A percentile compares a stretch with the other conserved stretches of the same genome.
These are phyloP conservation scores for Aspergillus arachidicola DNA, from an alignment of 2,329 filamentous ascomycete species.

Conservation along the genomic window DNA sequence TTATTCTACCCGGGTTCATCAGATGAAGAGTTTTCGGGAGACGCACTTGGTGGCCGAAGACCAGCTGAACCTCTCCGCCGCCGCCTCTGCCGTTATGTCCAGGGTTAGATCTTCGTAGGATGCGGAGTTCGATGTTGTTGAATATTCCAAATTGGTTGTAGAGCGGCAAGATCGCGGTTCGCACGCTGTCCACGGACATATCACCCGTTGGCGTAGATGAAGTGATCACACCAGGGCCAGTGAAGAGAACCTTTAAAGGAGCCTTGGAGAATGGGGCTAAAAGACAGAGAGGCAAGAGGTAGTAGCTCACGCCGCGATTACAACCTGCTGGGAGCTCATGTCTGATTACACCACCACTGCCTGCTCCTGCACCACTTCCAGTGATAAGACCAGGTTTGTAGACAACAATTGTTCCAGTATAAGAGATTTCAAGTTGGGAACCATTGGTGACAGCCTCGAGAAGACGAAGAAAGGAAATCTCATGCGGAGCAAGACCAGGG, in stretches of 20 bases:
- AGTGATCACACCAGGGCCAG: slow-evolving; percentile 90
- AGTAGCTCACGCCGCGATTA: slow-evolving; percentile 84
- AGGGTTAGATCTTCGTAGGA: slow-evolving; percentile 77
- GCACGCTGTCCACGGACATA: slow-evolving; percentile 88
- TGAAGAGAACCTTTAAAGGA: slow-evolving; percentile 86
- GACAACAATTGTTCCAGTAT: slow-evolving; percentile 89
- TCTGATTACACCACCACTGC: slow-evolving; percentile 72
- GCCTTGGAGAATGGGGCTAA: slow-evolving; percentile 92
- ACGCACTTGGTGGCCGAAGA: slow-evolving; percentile 90
- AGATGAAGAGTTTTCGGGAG: slow-evolving; percentile 93
- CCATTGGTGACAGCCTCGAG: slow-evolving; percentile 96
- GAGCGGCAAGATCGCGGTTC: slow-evolving; percentile 86
- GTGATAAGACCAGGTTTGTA: slow-evolving; percentile 93
- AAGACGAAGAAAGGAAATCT: slow-evolving; percentile 93
- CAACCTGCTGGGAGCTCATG: slow-evolving; percentile 79
- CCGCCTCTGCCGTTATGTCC: slow-evolving; percentile 76
- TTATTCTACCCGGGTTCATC: slow-evolving; percentile 79
- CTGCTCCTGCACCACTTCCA: slow-evolving; percentile 75
- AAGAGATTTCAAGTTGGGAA: slow-evolving; percentile 90
- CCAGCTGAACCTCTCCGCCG: slow-evolving; percentile 87
- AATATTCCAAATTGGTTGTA: slow-evolving; percentile 90
- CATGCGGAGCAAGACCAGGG: slow-evolving; percentile 86
- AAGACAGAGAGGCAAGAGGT: slow-evolving; percentile 83
- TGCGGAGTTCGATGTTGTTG: slow-evolving; percentile 79
- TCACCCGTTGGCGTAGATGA: slow-evolving; percentile 81